Conservation (phyloP, 495 filamentous ascomycete species). For the Paragyromitra xinjiangensis region DNA sequence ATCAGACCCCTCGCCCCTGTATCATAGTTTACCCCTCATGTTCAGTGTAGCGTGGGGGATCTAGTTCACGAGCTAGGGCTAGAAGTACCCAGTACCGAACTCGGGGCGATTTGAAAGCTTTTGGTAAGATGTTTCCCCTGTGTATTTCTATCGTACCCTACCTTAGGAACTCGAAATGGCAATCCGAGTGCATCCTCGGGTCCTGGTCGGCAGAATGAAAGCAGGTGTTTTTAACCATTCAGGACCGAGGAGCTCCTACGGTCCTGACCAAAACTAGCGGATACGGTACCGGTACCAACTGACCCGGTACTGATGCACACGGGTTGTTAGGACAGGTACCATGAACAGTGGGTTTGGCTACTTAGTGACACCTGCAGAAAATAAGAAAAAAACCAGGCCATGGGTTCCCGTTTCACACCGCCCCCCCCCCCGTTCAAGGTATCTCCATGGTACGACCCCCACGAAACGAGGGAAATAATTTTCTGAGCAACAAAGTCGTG, state of each 20-base stretch:
- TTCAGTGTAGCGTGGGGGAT: background rate
- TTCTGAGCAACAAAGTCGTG: background rate
- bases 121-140: background rate
- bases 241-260: background rate
- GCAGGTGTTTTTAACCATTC: background rate
- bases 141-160: background rate
- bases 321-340: background rate
- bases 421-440: background rate
- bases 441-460: background rate
- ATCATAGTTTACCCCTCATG: background rate
- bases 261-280: background rate
- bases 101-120: background rate
- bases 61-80: background rate
- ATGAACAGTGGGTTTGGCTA: background rate
- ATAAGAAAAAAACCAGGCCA: background rate
- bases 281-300: conserved; percentile 8
- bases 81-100: background rate
- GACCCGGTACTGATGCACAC: conserved; percentile 9
- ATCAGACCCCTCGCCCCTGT: background rate
- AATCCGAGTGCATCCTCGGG: background rate
- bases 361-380: conserved; percentile 22
- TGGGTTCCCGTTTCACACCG: conserved; percentile 9
- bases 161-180: background rate
- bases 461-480: conserved; percentile 15
- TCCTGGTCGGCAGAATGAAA: background rate